Evolutionary conservation across 345 rosid species (phyloP), one percentile per base, ranked within the genome.

Genomic region (Salix exigua): DNA sequence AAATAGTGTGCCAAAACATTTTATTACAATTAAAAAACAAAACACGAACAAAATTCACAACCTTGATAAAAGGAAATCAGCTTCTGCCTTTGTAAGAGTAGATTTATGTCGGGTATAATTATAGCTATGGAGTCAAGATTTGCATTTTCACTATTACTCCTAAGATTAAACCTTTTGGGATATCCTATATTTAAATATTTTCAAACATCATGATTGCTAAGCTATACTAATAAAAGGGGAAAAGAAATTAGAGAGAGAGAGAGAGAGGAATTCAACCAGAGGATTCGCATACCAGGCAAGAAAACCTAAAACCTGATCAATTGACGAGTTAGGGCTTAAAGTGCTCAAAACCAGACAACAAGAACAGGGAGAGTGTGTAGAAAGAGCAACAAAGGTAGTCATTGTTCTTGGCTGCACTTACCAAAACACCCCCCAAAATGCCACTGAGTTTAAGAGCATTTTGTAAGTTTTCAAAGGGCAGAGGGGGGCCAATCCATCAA

Each of bases 331-430:
- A 68, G 23, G 71, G 53, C 53, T 48, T 18, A 6, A 42, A 60
- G 60, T 53, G 18, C 64, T 42, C 2, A 78, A 78, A 62, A 58
- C 55, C 65, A 46, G 74, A 64, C 44, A 70, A n/a, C n/a, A 30
- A 30, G 31, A 31, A 35, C 60, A 44, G 25, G 17, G n/a, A n/a
- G 60, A 21, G 17, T 68, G n/a, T 65, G 51, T 37, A 70, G 30
- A 65, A 31, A 74, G 65, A n/a, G 18, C 68, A 25, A 65, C 13
- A 65, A 18, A 40, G 12, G 31, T 12, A 65, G 71, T 51, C 60
- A 69, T 69, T 40, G 46, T 44, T 42, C 48, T 11, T 35, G 19
- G 25, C 0, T 9, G 30, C 8, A 53, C n/a, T 68, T 62, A 67
- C 73, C 40, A 40, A 51, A 68, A 42, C 25, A 25, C 31, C 71